Evolutionary conservation across 1,284 basidiomycete species (phyloP).

Genomic region (Cryptococcus wingfieldii): DNA sequence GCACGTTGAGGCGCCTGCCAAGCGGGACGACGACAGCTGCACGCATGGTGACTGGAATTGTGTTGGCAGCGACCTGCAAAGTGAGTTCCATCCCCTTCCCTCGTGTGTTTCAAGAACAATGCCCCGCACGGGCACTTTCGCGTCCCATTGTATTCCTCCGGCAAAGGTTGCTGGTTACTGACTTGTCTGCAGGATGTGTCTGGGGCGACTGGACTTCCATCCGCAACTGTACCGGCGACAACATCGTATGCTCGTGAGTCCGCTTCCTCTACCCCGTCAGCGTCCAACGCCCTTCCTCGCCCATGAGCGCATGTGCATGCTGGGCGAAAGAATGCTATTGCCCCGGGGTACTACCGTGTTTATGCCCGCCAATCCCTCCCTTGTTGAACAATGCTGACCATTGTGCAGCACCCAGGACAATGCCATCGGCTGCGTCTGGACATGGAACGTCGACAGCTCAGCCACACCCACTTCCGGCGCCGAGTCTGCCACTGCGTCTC

Average conservation of each 20-base stretch:
- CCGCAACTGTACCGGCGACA: conserved; percentile 30
- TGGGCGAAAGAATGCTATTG: background rate
- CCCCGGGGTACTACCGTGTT: background rate
- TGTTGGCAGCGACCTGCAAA: conserved; percentile 24
- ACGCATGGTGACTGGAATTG: conserved; percentile 29
- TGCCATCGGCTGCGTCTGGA: conserved; percentile 37
- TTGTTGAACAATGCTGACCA: background rate
- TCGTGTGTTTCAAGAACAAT: no score
- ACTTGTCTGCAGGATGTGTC: background rate
- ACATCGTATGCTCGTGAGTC: conserved; percentile 38
- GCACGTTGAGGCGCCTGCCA: background rate
- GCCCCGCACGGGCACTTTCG: no score
- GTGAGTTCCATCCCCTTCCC: conserved; percentile 15
- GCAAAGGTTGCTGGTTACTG: background rate
- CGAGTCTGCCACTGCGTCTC: background rate
- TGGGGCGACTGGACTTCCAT: conserved; percentile 5
- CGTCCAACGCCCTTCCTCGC: background rate
- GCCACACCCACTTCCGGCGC: conserved; percentile 1
- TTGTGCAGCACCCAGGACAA: conserved; percentile 16
- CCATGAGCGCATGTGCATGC: background rate
- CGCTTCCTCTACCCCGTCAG: background rate
- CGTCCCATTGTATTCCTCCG: background rate
- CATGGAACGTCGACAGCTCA: conserved; percentile 23
- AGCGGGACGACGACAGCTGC: conserved; percentile 12
- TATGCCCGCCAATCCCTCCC: background rate